Evolutionary conservation across 257 asterid species (phyloP).

Genomic region (Coffea canephora): DNA sequence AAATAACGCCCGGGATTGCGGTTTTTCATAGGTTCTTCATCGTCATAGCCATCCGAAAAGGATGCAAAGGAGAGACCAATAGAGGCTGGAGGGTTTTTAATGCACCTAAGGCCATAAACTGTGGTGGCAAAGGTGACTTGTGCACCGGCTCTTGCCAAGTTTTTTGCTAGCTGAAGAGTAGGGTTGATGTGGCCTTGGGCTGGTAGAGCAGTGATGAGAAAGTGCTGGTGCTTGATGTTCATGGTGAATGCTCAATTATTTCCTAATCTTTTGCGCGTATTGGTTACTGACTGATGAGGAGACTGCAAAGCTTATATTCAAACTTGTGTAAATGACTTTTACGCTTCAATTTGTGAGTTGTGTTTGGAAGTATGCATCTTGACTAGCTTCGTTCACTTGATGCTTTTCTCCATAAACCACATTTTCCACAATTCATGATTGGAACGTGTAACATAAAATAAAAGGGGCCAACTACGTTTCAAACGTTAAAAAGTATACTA

Average conservation of each 20-base stretch:
- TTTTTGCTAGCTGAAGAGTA: conserved; percentile 26
- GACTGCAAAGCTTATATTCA: too few relatives aligned
- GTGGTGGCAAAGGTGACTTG: conserved; percentile 35
- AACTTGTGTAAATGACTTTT: too few relatives aligned
- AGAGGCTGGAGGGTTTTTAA: conserved; percentile 2
- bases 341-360: too few relatives aligned
- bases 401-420: too few relatives aligned
- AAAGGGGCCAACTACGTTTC: too few relatives aligned
- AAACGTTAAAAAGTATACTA: too few relatives aligned
- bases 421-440: too few relatives aligned
- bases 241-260: not conserved
- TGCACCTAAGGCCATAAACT: conserved; percentile 22
- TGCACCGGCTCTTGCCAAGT: conserved; percentile 16
- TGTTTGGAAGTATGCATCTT: too few relatives aligned
- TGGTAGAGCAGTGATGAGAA: conserved; percentile 21
- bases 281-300: too few relatives aligned
- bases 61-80: conserved; percentile 17
- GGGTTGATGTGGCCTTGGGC: conserved; percentile 32
- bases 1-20: not conserved
- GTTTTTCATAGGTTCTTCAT: not conserved
- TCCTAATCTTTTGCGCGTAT: too few relatives aligned
- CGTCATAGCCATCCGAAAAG: conserved; percentile 28
- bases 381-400: too few relatives aligned
- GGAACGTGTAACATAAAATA: too few relatives aligned
- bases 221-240: conserved; percentile 10